Conservation (phyloP, 2,329 filamentous ascomycete species). For the Helotiales sp. region DNA sequence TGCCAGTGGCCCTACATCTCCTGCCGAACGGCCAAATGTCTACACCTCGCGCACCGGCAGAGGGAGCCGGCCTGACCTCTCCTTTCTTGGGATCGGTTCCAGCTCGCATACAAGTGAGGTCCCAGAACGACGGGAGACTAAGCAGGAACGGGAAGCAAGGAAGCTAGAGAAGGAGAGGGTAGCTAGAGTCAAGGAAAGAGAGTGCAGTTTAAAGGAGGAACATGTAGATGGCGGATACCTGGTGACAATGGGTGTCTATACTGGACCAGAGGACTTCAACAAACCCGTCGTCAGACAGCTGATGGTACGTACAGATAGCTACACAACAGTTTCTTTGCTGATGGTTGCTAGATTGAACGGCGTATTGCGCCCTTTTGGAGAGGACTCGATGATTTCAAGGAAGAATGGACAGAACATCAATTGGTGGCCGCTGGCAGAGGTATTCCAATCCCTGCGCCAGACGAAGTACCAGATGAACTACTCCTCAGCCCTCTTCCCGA, state of each 20-base stretch:
- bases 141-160: conserved; percentile 85
- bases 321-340: conserved; percentile 10
- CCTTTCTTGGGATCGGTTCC: conserved; percentile 33
- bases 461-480: conserved; percentile 74
- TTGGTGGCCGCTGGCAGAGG: conserved; percentile 88
- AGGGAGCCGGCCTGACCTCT: conserved; percentile 34
- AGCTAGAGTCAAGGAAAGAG: conserved; percentile 77
- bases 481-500: conserved; percentile 46
- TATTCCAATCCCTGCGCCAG: conserved; percentile 78
- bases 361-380: conserved; percentile 94
- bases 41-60: conserved; percentile 30
- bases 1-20: conserved; percentile 26
- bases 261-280: conserved; percentile 88
- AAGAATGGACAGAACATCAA: conserved; percentile 91
- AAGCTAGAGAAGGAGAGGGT: conserved; percentile 79
- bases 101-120: conserved; percentile 25
- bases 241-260: conserved; percentile 92
- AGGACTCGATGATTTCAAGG: conserved; percentile 84
- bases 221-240: conserved; percentile 92
- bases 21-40: conserved; percentile 22
- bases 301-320: conserved; percentile 61
- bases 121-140: conserved; percentile 72
- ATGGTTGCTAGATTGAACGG: conserved; percentile 73
- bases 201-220: conserved; percentile 87
- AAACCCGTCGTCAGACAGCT: conserved; percentile 85